A percentile compares a stretch with the other conserved stretches of the same genome.
These are phyloP conservation scores for Moniliella sp. DNA, from an alignment of 1,284 basidiomycete genomes.

Conservation along the genomic window DNA sequence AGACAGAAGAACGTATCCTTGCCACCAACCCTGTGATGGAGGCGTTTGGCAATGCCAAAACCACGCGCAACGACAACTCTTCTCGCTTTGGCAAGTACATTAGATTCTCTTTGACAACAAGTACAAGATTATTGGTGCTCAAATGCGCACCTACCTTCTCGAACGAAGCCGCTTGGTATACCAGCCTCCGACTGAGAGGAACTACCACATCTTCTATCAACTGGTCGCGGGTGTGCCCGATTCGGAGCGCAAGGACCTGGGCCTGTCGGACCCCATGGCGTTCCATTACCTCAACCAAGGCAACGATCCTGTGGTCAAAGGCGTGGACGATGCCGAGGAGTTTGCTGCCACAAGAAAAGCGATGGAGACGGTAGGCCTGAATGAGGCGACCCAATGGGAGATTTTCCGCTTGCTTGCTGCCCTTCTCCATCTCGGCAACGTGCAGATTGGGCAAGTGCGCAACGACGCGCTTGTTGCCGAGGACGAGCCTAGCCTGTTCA, in stretches of 20 bases:
- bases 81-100: conserved; percentile 98
- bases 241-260: conserved; percentile 83
- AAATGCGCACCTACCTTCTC: conserved; percentile 86
- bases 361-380: conserved; percentile 83
- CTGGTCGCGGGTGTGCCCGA: conserved; percentile 84
- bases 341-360: conserved; percentile 81
- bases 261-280: conserved; percentile 60
- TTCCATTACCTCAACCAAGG: conserved; percentile 88
- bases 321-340: conserved; percentile 86
- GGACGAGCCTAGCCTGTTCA: conserved; percentile 55
- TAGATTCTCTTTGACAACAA: conserved; percentile 83
- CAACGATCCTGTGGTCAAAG: conserved; percentile 56
- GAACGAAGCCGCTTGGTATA: conserved; percentile 93
- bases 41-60: conserved; percentile 97
- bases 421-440: conserved; percentile 83
- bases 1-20: conserved; percentile 85
- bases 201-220: conserved; percentile 99
- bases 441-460: conserved; percentile 61
- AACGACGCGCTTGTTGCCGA: conserved; percentile 68
- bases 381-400: conserved; percentile 89
- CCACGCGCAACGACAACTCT: conserved; percentile 93
- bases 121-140: conserved; percentile 88
- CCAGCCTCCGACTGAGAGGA: conserved; percentile 73
- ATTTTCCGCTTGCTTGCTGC: conserved; percentile 85
- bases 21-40: conserved; percentile 97